Evolutionary conservation across 176 grass and related monocot genomes (phyloP).

Genomic region (Poa pratensis): DNA sequence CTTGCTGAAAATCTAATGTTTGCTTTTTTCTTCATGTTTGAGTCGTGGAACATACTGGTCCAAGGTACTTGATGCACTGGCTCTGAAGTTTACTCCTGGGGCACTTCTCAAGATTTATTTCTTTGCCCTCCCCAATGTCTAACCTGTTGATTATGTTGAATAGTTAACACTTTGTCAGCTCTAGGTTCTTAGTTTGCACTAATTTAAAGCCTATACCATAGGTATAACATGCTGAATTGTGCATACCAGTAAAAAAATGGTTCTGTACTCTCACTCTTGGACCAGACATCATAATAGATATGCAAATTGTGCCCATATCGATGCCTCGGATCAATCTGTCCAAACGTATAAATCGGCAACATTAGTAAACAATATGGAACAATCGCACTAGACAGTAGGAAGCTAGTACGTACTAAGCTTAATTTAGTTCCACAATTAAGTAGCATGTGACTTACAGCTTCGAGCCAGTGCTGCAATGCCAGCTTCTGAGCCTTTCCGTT

Average conservation of each 20-base stretch:
- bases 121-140: conserved; percentile 97
- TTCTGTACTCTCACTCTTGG: conserved; percentile 73
- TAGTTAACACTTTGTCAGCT: conserved; percentile 10
- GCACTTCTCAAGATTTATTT: conserved; percentile 87
- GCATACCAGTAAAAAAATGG: conserved; percentile 95
- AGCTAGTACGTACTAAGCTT: not conserved
- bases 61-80: conserved; percentile 89
- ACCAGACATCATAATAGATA: conserved; percentile 92
- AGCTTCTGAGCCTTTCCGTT: conserved; percentile 88
- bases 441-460: conserved; percentile 82
- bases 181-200: not conserved
- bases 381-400: conserved; percentile 44
- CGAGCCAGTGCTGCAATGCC: conserved; percentile 96
- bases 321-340: conserved; percentile 97
- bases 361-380: conserved; percentile 47
- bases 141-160: conserved; percentile 61
- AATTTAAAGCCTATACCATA: not conserved
- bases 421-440: conserved; percentile 39
- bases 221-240: conserved; percentile 1
- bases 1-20: not conserved
- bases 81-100: conserved; percentile 80
- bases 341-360: conserved; percentile 26
- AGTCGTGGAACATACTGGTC: conserved; percentile 65
- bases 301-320: conserved; percentile 96
- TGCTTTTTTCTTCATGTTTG: not conserved